These are phyloP conservation scores for Apophysomyces trapeziformis DNA, from an alignment of 371 early-diverging fungal genomes.

Conservation along the genomic window DNA sequence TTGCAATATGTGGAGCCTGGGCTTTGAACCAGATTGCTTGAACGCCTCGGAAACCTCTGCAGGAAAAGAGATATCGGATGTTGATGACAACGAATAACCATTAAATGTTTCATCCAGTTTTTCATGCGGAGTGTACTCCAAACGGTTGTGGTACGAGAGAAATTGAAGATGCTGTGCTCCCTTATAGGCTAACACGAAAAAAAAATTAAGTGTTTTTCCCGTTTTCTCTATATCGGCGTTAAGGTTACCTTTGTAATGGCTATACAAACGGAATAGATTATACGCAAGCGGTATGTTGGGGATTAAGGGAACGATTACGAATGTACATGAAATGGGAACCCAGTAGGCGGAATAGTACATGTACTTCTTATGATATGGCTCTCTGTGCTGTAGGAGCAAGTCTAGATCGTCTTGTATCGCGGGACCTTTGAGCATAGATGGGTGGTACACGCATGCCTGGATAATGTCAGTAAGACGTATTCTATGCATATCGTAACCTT, in stretches of 20 bases:
- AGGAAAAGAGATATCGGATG: conserved; percentile 46
- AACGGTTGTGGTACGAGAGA: conserved; percentile 29
- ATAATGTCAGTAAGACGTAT: conserved; percentile 4
- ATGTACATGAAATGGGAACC: conserved; percentile 74
- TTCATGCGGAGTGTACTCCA: conserved; percentile 31
- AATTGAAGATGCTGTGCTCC: conserved; percentile 64
- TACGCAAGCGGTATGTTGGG: conserved; percentile 87
- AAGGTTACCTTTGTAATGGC: conserved; percentile 72
- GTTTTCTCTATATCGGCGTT: neutral
- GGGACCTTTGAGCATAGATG: conserved; percentile 38
- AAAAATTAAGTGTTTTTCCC: neutral
- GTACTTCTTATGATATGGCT: conserved; percentile 75
- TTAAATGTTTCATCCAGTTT: conserved; percentile 38
- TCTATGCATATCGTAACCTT: conserved; percentile 36
- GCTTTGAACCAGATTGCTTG: conserved; percentile 22
- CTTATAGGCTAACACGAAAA: conserved; percentile 53
- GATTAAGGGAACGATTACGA: conserved; percentile 75
- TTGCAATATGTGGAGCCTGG: conserved; percentile 26
- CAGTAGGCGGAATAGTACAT: conserved; percentile 71
- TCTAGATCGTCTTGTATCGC: conserved; percentile 51
- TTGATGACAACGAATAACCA: neutral
- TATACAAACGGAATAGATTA: conserved; percentile 81
- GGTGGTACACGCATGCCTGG: conserved; percentile 54
- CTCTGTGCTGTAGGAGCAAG: conserved; percentile 49
- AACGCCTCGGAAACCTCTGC: conserved; percentile 23